Percentiles rank a stretch among this genome's conserved stretches.
These are phyloP conservation scores for Fusarium sp. DNA, from an alignment of 2,329 filamentous ascomycete genomes.

Conservation along the genomic window DNA sequence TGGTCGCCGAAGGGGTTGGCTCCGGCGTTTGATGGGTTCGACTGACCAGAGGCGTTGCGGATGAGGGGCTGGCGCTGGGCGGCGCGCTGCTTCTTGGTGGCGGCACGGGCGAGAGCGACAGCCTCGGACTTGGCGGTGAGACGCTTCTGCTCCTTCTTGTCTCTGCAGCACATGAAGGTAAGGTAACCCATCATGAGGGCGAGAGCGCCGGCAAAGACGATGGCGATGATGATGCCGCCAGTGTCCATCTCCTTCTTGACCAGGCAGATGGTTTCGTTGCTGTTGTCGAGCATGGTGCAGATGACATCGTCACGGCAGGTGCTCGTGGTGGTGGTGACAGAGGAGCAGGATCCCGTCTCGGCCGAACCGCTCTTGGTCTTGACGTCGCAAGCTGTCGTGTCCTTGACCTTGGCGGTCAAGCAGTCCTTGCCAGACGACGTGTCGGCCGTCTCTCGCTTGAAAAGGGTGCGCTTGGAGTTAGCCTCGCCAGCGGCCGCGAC, in stretches of 20 bases:
- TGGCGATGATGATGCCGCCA: conserved; percentile 59
- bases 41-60: conserved; percentile 43
- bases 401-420: conserved; percentile 48
- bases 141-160: conserved; percentile 57
- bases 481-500: conserved; percentile 25
- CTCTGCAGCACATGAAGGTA: conserved; percentile 63
- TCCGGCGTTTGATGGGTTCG: conserved; percentile 29
- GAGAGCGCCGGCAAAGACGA: conserved; percentile 57
- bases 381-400: conserved; percentile 50
- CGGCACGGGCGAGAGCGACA: conserved; percentile 60
- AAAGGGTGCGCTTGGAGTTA: conserved; percentile 15
- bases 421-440: conserved; percentile 44
- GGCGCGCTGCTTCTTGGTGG: conserved; percentile 55
- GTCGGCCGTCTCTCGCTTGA: conserved; percentile 25
- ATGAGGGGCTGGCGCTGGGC: conserved; percentile 52
- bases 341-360: conserved; percentile 53
- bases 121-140: conserved; percentile 60
- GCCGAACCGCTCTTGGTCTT: conserved; percentile 50
- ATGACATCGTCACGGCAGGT: conserved; percentile 57
- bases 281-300: conserved; percentile 53
- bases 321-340: conserved; percentile 47
- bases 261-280: conserved; percentile 55
- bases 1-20: conserved; percentile 53
- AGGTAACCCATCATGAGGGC: conserved; percentile 52
- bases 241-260: conserved; percentile 53